Conservation (phyloP, 148 eudicot species). For the Spergularia bocconei region DNA sequence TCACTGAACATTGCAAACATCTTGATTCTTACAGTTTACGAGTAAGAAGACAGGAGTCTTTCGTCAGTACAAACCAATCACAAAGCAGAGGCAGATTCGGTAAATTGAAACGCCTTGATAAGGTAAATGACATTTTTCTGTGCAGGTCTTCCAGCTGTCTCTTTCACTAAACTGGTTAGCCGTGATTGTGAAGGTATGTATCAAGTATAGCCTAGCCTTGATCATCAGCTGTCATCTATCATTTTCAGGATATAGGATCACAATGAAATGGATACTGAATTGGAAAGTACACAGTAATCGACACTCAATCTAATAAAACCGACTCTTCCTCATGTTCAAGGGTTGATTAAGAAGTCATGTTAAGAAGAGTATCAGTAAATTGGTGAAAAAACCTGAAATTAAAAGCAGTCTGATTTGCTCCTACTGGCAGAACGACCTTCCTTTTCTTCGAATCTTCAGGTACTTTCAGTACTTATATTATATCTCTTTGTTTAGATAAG, state of each 20-base stretch:
- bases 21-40: slow-evolving; percentile 16
- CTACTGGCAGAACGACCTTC: too few species aligned
- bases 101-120: neutral
- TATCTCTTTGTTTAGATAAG: neutral
- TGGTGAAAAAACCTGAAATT: too few species aligned
- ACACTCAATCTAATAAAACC: too few species aligned
- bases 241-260: too few species aligned
- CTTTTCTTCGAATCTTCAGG: too few species aligned
- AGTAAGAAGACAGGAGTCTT: slow-evolving; percentile 22
- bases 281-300: neutral
- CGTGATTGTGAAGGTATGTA: slow-evolving; percentile 13
- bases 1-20: neutral
- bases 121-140: neutral
- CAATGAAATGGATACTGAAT: neutral
- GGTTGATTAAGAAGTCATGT: too few species aligned
- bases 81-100: slow-evolving; percentile 19
- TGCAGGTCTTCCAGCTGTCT: slow-evolving; percentile 10
- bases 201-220: neutral
- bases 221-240: neutral
- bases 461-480: neutral
- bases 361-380: too few species aligned
- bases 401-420: too few species aligned
- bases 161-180: neutral
- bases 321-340: too few species aligned
- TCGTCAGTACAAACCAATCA: neutral